These are phyloP conservation scores for Colletotrichum graminicola DNA, from an alignment of 2,329 filamentous ascomycete species.

Conservation along the genomic window DNA sequence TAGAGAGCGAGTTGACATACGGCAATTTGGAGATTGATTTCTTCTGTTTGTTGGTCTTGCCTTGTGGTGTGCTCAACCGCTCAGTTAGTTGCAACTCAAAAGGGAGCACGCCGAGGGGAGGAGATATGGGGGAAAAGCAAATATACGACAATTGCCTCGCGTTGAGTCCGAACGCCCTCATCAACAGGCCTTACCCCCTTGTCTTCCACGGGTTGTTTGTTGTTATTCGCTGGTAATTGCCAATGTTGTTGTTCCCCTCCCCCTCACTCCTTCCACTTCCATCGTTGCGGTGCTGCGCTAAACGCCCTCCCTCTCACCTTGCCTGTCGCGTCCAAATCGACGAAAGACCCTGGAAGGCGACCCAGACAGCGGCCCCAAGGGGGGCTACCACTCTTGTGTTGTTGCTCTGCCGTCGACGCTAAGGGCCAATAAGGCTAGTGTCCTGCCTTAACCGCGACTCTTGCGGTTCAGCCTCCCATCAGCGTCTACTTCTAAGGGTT, in stretches of 20 bases:
- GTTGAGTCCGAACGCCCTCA: neutral
- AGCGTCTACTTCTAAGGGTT: neutral
- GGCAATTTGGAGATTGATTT: neutral
- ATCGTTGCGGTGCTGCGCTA: slow-evolving; percentile 5
- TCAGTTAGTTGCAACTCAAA: neutral
- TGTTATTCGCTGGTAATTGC: slow-evolving; percentile 2
- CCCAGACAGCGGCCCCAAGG: slow-evolving; percentile 8
- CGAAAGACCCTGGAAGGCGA: neutral
- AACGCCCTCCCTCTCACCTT: slow-evolving; percentile 11
- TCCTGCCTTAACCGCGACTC: slow-evolving; percentile 28
- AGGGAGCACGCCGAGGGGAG: neutral
- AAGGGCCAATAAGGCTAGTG: slow-evolving; percentile 23
- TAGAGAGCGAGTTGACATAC: neutral
- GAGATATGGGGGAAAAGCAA: neutral
- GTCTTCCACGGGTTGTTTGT: slow-evolving; percentile 7
- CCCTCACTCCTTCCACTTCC: neutral
- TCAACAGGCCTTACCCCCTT: neutral
- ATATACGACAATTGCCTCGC: slow-evolving; percentile 4
- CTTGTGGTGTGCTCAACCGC: neutral
- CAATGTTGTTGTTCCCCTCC: slow-evolving; percentile 14
- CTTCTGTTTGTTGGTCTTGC: neutral
- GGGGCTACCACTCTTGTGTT: slow-evolving; percentile 13
- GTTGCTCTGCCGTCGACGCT: slow-evolving; percentile 39
- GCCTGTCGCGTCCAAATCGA: slow-evolving; percentile 13
- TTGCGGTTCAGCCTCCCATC: slow-evolving; percentile 16